Evolutionary conservation across 2,329 filamentous ascomycete genomes (phyloP), one percentile per base, ranked within the genome.

Genomic region (Monilinia fructicola): DNA sequence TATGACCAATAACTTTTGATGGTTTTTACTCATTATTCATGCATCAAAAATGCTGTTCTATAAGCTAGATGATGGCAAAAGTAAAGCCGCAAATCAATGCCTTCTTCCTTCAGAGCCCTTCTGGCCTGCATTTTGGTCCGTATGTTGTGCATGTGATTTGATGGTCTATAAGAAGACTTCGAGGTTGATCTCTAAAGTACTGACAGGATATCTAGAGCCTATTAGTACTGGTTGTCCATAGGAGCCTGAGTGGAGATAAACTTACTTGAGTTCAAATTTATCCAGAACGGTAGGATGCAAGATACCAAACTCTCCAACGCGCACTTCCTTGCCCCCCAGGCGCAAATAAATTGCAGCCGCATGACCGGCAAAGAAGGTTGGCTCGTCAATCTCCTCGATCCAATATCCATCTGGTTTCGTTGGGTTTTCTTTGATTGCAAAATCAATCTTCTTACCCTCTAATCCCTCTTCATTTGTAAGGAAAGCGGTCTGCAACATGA

Each of bases 221-320:
- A 50, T 74, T 70, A 73, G 70, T 59, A 71, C 46, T 21, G 21
- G 26, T 6, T 7, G 23, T 48, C 38, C 18, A 11, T 26, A 18
- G 5, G 14, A 26, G 1, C 31, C 28, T 26, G n/a, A 3, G 44
- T 38, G 35, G 14, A 38, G 40, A 23, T 44, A 16, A 7, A 78
- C 83, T 76, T 79, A 92, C 85, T 87, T 92, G 76, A 97, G 83
- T 74, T 96, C 93, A 79, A 95, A 97, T 75, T 96, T 95, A 77
- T 97, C 92, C 75, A 98, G 82, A 71, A 98, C 95, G 7, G 87
- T 90, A 54, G 95, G 96, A 79, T 99, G 94, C 76, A 99, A 79
- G 72, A 99, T 94, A 74, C 95, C 95, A 76, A 99, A 95, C 78
- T 91, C 88, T 74, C 95, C 95, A 74, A 99, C 91, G 63, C 89